Evolutionary conservation across 306 rosid species (phyloP), one percentile per base, ranked within the genome.

Genomic region (Gillenia trifoliata): DNA sequence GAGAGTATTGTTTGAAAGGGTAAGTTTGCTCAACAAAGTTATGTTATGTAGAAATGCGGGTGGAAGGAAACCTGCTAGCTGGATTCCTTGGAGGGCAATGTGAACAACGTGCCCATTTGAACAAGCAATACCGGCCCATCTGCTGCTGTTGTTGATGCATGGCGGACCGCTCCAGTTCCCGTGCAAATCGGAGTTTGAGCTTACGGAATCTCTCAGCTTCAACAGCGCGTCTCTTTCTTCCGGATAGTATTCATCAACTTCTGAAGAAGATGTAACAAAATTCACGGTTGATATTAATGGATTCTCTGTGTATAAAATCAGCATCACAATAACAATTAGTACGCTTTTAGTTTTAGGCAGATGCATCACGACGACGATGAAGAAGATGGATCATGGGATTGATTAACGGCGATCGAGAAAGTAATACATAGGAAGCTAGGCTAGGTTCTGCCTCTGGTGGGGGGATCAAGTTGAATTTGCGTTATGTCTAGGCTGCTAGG

Each of bases 151-250:
- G 54, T 62, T 49, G 76, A 77, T 67, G 69, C 96, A 90, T 50
- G 96, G 93, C 15, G 91, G 96, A 0, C 96, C 93, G 49, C 89
- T 88, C 96, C 96, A 90, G 68, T 86, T 90, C 56, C 78, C 60
- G 65, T 86, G 93, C 77, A 90, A 76, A 79, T 83, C 16, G 4
- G 81, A 10, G 45, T 75, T 68, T 74, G 96, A 88, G 73, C 72
- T 83, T 36, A 86, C 71, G 40, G 88, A 83, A 77, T 90, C 88
- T 56, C 89, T 85, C 64, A 90, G 69, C 45, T 78, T 78, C 31
- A 86, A 30, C 68, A 90, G 71, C 65, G 82, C 88, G 40, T 86
- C 83, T 83, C 93, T 90, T 83, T 90, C 96, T 74, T 71, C 81
- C 7, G 91, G 84, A 36, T 85, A 65, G 74, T 72, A 80, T 16